phyloP scores from a whole-genome alignment of 139 green algal species.

The Chlorella vulgaris region DNA sequence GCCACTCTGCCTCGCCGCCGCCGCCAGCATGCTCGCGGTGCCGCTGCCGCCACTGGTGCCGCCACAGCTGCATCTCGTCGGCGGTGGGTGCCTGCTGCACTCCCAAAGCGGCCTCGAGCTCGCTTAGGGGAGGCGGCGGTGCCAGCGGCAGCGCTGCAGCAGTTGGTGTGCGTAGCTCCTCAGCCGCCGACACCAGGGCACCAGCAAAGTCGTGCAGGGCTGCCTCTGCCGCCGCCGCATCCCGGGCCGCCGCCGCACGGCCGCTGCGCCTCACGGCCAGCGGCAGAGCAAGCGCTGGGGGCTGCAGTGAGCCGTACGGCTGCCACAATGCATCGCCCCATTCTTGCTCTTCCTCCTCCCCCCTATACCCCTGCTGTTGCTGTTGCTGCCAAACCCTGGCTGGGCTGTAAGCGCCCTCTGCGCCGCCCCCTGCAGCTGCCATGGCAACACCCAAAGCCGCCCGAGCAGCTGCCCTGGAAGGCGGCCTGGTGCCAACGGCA shows the following conservation, averaged over 20 bases:
- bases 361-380: neutral
- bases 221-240: neutral
- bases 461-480: neutral
- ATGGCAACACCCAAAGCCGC: neutral
- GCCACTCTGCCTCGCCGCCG: neutral
- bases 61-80: constrained; percentile 14
- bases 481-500: neutral
- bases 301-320: neutral
- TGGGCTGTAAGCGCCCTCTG: neutral
- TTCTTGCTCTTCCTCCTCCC: neutral
- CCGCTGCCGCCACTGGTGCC: constrained; percentile 3
- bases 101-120: neutral
- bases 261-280: constrained; percentile 5
- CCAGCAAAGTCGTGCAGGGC: constrained; percentile 24
- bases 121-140: neutral
- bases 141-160: neutral
- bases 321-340: neutral
- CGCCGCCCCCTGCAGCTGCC: neutral
- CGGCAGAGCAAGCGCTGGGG: neutral
- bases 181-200: neutral
- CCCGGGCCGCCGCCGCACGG: neutral
- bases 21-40: no score
- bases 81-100: neutral
- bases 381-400: neutral
- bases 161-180: constrained; percentile 17